These are phyloP conservation scores for Cryptosporidium parvum DNA, from an alignment of 169 alveolate species.

Conservation along the genomic window DNA sequence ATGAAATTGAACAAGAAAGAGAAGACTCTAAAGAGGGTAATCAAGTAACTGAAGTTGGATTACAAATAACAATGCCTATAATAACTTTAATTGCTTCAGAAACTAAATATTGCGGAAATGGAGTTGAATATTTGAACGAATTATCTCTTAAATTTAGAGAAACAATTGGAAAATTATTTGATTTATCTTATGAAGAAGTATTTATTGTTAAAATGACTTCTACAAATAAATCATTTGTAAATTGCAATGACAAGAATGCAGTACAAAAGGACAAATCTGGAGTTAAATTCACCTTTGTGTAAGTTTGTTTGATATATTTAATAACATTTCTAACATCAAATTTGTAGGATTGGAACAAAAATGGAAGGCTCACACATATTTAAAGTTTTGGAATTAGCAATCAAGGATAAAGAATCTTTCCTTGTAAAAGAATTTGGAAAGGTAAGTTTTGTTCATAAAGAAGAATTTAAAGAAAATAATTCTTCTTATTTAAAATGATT, in stretches of 20 bases:
- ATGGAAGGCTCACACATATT: neutral
- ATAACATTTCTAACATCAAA: no score
- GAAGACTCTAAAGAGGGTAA: neutral
- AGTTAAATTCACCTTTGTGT: constrained; percentile 19
- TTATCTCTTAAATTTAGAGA: constrained; percentile 1
- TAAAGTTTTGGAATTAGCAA: constrained; percentile 21
- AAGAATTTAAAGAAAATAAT: no score
- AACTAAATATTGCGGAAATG: constrained; percentile 9
- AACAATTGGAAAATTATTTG: constrained; percentile 19
- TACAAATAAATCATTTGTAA: constrained; percentile 4
- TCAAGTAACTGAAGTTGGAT: neutral
- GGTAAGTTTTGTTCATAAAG: neutral
- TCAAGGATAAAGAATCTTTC: neutral
- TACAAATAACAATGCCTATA: neutral
- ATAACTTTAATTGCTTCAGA: constrained; percentile 21
- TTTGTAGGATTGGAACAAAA: constrained; percentile 22
- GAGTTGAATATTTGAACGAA: neutral
- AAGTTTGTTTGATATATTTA: constrained; percentile 1
- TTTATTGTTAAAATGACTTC: constrained; percentile 24
- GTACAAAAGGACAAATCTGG: neutral
- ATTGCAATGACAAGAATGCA: neutral
- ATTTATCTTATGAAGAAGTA: neutral
- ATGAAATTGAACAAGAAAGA: neutral
- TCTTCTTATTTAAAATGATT: no score
- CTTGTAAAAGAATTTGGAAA: constrained; percentile 43